A percentile compares a stretch with the other conserved stretches of the same genome.
Evolutionary conservation across 2,329 filamentous ascomycete genomes (phyloP).

Genomic region (Elsinoe necatrix): DNA sequence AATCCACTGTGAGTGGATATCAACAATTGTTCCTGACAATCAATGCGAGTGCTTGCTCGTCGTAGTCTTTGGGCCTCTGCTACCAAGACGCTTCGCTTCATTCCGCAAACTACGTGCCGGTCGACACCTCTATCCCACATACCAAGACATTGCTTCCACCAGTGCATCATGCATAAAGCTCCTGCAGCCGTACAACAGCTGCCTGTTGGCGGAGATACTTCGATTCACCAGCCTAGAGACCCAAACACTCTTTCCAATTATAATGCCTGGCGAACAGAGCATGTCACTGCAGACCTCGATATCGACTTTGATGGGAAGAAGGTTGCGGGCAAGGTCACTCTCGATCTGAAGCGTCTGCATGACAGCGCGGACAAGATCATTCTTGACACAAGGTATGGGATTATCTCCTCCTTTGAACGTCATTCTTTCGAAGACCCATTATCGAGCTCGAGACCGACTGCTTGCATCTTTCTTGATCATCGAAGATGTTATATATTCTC

Average conservation of each 20-base stretch:
- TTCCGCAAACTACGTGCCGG: neutral
- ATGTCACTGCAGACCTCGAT: conserved; percentile 72
- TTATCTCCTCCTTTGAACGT: conserved; percentile 3
- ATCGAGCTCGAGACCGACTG: neutral
- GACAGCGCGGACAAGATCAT: conserved; percentile 65
- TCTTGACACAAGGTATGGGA: conserved; percentile 62
- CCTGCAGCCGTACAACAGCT: conserved; percentile 18
- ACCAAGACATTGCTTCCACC: neutral
- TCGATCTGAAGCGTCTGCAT: conserved; percentile 69
- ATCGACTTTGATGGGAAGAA: conserved; percentile 76
- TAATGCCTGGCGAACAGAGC: conserved; percentile 72
- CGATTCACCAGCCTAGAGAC: conserved; percentile 44
- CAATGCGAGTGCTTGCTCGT: conserved; percentile 7
- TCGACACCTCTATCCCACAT: neutral
- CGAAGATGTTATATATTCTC: too few relatives aligned
- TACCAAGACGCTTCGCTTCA: neutral
- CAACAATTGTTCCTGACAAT: neutral
- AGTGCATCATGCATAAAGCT: conserved; percentile 18
- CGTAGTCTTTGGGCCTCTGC: neutral
- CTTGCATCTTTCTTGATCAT: neutral
- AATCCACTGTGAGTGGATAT: neutral
- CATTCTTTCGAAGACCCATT: neutral
- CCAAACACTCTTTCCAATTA: conserved; percentile 92
- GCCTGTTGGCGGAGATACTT: conserved; percentile 18
- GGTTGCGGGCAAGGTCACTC: conserved; percentile 65